phyloP scores from a whole-genome alignment of 2,329 filamentous ascomycete genomes.

The Fusarium penzigii region DNA sequence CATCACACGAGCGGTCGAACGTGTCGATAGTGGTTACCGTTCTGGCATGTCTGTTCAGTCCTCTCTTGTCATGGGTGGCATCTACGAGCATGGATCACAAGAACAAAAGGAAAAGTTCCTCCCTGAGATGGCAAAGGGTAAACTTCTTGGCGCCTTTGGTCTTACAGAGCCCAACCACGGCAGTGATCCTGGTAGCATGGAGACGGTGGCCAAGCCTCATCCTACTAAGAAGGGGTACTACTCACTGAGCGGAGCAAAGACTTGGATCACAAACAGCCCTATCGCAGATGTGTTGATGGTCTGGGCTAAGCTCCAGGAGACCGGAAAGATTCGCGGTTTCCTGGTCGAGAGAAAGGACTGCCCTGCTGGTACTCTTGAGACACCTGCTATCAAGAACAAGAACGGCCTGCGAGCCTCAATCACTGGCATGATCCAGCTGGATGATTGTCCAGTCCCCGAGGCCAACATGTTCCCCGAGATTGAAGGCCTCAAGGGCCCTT shows the following conservation, averaged over 20 bases:
- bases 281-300: constrained; percentile 83
- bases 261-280: constrained; percentile 94
- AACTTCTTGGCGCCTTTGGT: constrained; percentile 82
- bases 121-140: constrained; percentile 78
- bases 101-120: constrained; percentile 87
- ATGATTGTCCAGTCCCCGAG: constrained; percentile 82
- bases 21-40: constrained; percentile 88
- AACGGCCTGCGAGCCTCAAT: constrained; percentile 90
- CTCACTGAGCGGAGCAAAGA: constrained; percentile 79
- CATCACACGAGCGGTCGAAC: constrained; percentile 87
- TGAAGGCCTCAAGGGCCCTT: constrained; percentile 85
- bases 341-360: constrained; percentile 83
- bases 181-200: constrained; percentile 89
- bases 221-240: constrained; percentile 82
- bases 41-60: constrained; percentile 94
- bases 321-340: constrained; percentile 93
- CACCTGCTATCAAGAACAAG: constrained; percentile 91
- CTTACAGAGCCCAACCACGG: constrained; percentile 92
- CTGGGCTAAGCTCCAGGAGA: constrained; percentile 91
- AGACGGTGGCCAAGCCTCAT: constrained; percentile 81
- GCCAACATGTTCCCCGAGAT: constrained; percentile 93
- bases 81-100: constrained; percentile 81
- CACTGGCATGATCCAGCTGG: constrained; percentile 97
- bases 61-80: constrained; percentile 90
- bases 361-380: constrained; percentile 85